Evolutionary conservation across 805 yeast genomes (phyloP).

Genomic region (Ogataea zsoltii): DNA sequence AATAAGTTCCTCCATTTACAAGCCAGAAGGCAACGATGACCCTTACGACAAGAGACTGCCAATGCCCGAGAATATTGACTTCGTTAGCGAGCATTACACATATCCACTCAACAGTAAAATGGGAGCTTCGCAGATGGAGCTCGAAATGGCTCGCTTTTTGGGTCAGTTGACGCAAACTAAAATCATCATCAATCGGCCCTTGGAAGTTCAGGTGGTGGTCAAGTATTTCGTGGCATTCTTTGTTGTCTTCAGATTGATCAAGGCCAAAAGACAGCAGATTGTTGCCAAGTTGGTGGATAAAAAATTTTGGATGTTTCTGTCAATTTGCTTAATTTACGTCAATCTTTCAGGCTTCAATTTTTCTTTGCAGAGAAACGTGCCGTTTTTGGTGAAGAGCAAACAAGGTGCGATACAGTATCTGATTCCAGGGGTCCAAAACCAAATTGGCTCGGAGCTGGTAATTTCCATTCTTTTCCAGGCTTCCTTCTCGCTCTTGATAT

Average conservation of each 20-base stretch:
- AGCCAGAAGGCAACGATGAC: slow-evolving; percentile 37
- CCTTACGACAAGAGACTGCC: slow-evolving; percentile 18
- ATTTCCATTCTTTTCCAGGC: slow-evolving; percentile 53
- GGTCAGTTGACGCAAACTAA: slow-evolving; percentile 45
- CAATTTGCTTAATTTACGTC: slow-evolving; percentile 41
- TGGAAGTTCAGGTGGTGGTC: slow-evolving; percentile 43
- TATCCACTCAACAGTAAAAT: slow-evolving; percentile 26
- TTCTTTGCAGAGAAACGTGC: slow-evolving; percentile 58
- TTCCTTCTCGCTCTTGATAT: slow-evolving; percentile 42
- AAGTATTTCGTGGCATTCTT: slow-evolving; percentile 49
- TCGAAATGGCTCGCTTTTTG: slow-evolving; percentile 55
- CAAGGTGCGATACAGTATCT: slow-evolving; percentile 47
- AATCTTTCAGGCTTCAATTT: slow-evolving; percentile 67
- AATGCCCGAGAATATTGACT: slow-evolving; percentile 15
- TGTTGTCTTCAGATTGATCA: slow-evolving; percentile 44
- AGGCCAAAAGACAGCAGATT: slow-evolving; percentile 43
- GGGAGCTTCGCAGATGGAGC: slow-evolving; percentile 37
- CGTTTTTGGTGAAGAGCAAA: slow-evolving; percentile 57
- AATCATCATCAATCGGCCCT: slow-evolving; percentile 44
- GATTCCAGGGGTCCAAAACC: slow-evolving; percentile 67
- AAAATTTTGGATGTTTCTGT: slow-evolving; percentile 26
- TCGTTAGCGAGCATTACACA: slow-evolving; percentile 29
- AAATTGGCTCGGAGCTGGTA: slow-evolving; percentile 68
- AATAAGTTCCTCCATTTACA: slow-evolving; percentile 15
- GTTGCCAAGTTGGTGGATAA: slow-evolving; percentile 20